Percentiles rank a stretch among this genome's conserved stretches.
Evolutionary conservation across 257 asterid species (phyloP).

Genomic region (Nicotiana sylvestris): DNA sequence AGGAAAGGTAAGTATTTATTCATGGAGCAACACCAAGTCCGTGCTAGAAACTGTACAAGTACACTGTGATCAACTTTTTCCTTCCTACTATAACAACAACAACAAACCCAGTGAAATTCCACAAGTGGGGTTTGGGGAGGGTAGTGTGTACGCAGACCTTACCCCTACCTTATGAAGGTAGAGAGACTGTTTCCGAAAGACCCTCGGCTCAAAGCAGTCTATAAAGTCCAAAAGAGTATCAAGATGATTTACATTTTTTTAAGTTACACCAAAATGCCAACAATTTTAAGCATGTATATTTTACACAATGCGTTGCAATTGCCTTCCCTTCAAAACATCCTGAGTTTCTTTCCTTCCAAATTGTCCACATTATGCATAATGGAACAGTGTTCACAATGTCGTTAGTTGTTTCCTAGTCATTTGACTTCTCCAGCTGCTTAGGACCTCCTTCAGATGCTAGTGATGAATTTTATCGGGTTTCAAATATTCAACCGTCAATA

Average conservation of each 20-base stretch:
- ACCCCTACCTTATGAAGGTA: too few species aligned
- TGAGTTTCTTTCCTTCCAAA: not conserved
- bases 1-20: not conserved
- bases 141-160: too few species aligned
- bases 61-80: not conserved
- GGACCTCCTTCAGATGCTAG: not conserved
- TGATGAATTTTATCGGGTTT: not conserved
- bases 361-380: not conserved
- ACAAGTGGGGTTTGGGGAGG: too few species aligned
- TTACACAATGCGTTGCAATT: not conserved
- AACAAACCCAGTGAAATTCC: too few species aligned
- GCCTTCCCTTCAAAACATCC: not conserved
- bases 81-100: not conserved
- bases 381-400: not conserved
- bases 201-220: not conserved
- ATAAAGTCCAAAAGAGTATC: not conserved
- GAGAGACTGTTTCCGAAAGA: too few species aligned
- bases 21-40: not conserved
- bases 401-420: not conserved
- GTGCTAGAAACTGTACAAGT: not conserved
- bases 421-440: not conserved
- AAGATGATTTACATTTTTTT: not conserved
- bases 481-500: not conserved
- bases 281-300: not conserved
- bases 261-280: not conserved